These are phyloP conservation scores for Paracamarosporium sp. DNA, from an alignment of 2,329 filamentous ascomycete genomes.

Conservation along the genomic window DNA sequence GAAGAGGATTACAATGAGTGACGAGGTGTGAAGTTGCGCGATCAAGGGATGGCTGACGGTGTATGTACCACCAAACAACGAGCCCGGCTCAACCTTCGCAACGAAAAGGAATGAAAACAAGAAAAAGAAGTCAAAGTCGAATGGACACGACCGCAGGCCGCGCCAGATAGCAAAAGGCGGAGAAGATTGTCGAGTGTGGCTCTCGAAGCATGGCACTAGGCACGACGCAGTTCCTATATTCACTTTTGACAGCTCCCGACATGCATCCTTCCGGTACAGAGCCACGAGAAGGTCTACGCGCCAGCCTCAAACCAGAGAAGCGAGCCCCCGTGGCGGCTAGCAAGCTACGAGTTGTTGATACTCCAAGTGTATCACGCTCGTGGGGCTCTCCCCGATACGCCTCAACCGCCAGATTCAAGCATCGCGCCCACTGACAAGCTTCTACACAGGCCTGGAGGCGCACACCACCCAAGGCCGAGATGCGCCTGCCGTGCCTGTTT, in stretches of 20 bases:
- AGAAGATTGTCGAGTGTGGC: slow-evolving; percentile 25
- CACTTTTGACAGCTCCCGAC: slow-evolving; percentile 34
- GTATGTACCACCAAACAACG: slow-evolving; percentile 31
- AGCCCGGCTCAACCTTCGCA: slow-evolving; percentile 38
- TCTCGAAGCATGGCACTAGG: slow-evolving; percentile 25
- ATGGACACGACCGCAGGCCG: slow-evolving; percentile 31
- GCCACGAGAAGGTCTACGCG: slow-evolving; percentile 40
- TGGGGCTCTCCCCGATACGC: slow-evolving; percentile 33
- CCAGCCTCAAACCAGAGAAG: slow-evolving; percentile 44
- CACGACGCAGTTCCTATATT: slow-evolving; percentile 41
- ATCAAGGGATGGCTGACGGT: not conserved
- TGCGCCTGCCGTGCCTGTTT: slow-evolving; percentile 25
- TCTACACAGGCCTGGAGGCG: slow-evolving; percentile 21
- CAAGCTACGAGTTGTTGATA: slow-evolving; percentile 35
- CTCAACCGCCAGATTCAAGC: slow-evolving; percentile 35
- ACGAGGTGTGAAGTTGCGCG: slow-evolving; percentile 22
- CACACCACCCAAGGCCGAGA: slow-evolving; percentile 21
- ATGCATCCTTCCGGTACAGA: slow-evolving; percentile 22
- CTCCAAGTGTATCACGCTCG: slow-evolving; percentile 39
- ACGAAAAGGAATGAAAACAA: slow-evolving; percentile 17
- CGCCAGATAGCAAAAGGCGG: slow-evolving; percentile 21
- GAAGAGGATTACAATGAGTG: slow-evolving; percentile 28
- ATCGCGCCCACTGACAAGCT: slow-evolving; percentile 21
- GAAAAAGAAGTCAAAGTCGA: slow-evolving; percentile 15
- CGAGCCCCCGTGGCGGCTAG: slow-evolving; percentile 40